A percentile compares a stretch with the other conserved stretches of the same genome.
phyloP scores from a whole-genome alignment of 371 early-diverging fungal genomes.

The Rhizomucor miehei region DNA sequence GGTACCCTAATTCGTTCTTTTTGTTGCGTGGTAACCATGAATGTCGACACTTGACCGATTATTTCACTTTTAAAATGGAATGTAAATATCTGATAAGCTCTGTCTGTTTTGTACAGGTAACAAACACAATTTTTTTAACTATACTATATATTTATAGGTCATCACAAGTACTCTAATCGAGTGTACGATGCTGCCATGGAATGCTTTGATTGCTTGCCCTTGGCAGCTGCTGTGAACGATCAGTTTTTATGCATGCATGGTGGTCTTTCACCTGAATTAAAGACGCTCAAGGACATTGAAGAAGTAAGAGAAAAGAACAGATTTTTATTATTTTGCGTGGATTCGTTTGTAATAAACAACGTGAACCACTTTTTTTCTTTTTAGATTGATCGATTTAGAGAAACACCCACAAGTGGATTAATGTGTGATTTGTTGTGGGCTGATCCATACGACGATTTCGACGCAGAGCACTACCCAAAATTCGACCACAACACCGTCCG shows the following conservation, averaged over 20 bases:
- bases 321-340: too few species aligned
- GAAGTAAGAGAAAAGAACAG: too few species aligned
- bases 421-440: conserved; percentile 99
- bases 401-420: conserved; percentile 92
- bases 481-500: conserved; percentile 91
- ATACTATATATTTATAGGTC: conserved; percentile 52
- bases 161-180: conserved; percentile 92
- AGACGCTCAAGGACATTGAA: conserved; percentile 83
- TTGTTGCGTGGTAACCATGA: conserved; percentile 98
- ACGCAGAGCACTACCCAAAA: conserved; percentile 75
- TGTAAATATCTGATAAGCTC: conserved; percentile 58
- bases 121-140: conserved; percentile 5
- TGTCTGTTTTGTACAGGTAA: neutral
- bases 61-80: conserved; percentile 97
- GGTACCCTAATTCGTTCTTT: conserved; percentile 91
- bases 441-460: conserved; percentile 96
- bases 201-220: conserved; percentile 93
- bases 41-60: conserved; percentile 95
- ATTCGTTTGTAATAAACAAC: too few species aligned
- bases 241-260: conserved; percentile 99
- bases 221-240: conserved; percentile 96
- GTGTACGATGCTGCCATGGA: conserved; percentile 92
- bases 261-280: conserved; percentile 94
- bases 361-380: neutral
- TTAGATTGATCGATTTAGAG: conserved; percentile 90